phyloP scores from a whole-genome alignment of 352 stramenopile genomes.

The Thalassiosira sp. region DNA sequence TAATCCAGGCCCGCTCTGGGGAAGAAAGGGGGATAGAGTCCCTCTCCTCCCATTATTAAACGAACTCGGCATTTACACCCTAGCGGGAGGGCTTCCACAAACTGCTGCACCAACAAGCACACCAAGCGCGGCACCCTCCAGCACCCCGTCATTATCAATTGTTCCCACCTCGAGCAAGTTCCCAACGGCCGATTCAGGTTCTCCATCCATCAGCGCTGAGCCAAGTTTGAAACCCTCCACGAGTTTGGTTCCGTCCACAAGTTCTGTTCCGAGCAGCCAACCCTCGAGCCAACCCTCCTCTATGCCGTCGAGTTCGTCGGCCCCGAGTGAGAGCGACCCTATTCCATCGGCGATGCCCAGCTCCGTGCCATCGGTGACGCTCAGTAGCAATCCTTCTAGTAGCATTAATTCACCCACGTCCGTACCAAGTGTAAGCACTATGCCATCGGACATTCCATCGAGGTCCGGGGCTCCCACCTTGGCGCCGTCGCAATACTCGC shows the following conservation, averaged over 20 bases:
- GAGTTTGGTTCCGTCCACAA: background rate
- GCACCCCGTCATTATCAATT: background rate
- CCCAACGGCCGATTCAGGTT: too few relatives aligned
- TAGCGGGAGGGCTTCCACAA: background rate
- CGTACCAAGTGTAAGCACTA: background rate
- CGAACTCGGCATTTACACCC: constrained; percentile 10
- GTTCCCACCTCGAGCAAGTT: too few relatives aligned
- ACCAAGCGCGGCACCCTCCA: background rate
- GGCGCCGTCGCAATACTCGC: constrained; percentile 21
- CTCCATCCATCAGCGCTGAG: too few relatives aligned
- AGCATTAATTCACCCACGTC: too few relatives aligned
- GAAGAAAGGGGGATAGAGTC: constrained; percentile 9
- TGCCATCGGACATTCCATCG: background rate
- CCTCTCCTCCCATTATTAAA: constrained; percentile 15
- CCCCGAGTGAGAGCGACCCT: background rate
- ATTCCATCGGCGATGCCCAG: background rate
- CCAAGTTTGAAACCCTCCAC: background rate
- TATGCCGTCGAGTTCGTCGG: background rate
- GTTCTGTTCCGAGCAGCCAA: background rate
- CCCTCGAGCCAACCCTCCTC: background rate
- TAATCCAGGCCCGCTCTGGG: constrained; percentile 6
- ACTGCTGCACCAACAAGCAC: background rate
- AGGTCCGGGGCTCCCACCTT: background rate
- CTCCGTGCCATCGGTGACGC: background rate
- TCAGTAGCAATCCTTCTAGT: background rate